Base-by-base conservation (phyloP, 2,329 filamentous ascomycete genomes). In the Colletotrichum tofieldiae region DNA sequence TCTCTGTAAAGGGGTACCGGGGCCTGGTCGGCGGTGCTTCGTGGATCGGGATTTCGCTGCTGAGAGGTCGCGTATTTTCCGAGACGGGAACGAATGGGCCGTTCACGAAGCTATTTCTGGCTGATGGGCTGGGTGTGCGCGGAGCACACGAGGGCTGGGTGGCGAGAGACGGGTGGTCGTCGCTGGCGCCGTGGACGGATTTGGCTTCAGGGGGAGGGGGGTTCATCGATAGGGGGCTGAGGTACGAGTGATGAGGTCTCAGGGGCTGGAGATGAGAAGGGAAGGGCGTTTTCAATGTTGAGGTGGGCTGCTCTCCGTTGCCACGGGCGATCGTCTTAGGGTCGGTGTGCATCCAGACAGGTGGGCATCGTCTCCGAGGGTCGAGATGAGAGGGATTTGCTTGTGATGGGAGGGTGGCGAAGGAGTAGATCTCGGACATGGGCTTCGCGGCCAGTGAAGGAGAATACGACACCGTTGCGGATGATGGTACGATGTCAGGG, bases 201-300 rank as follows among this genome's bases (percentile, higher is more conserved):
- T 23, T 56, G 49, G 49, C 49, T 52, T 35, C 51, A 55, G 51
- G 29, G 29, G 29, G 29, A 37, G 32, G 20, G 32, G 52, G 20
- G 32, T 20, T 20, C 5, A n/a, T 55, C n/a, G 32, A 55, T 37
- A 14, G n/a, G 35, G 12, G 55, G 7, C 23, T 23, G 37, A 26
- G 14, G 4, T 26, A 26, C n/a, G 55, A 58, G 3, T 37, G n/a
- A 26, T 29, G 14, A 58, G 35, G 55, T 26, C 37, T 26, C 55
- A 58, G 37, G 55, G 55, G 37, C 54, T n/a, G 51, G 51, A 58
- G 37, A 58, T 58, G 54, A 58, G 52, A 23, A 56, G 35, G 14
- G 37, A n/a, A 41, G 16, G 37, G 37, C 26, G n/a, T 41, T 58
- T 26, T 20, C 35, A 9, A 41, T 11, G 4, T 16, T 23, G 55